Percentiles rank a stretch among this genome's conserved stretches.
These are phyloP conservation scores for Oryza meridionalis DNA, from an alignment of 176 grass and related monocot species.

Conservation along the genomic window DNA sequence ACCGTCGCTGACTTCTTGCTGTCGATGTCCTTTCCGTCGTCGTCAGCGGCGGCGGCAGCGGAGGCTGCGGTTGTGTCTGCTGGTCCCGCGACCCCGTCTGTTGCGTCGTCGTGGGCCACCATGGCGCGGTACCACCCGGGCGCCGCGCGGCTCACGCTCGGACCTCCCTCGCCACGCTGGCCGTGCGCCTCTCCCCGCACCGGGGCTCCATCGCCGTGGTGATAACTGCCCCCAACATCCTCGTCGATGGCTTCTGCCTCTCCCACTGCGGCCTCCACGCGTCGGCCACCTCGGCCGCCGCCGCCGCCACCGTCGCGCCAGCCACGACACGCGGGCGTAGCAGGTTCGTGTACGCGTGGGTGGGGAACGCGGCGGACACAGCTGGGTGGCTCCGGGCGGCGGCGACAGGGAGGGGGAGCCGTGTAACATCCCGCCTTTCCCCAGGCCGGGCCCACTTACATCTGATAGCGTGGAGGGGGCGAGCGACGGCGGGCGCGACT, in stretches of 20 bases:
- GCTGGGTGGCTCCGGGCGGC: too few relatives aligned
- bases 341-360: slow-evolving; percentile 64
- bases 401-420: too few relatives aligned
- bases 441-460: too few relatives aligned
- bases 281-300: slow-evolving; percentile 30
- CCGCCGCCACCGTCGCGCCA: not conserved
- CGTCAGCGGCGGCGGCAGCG: too few relatives aligned
- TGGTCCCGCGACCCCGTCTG: slow-evolving; percentile 35
- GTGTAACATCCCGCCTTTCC: too few relatives aligned
- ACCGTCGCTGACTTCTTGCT: slow-evolving; percentile 67
- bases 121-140: slow-evolving; percentile 63
- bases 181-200: slow-evolving; percentile 54
- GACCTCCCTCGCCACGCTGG: slow-evolving; percentile 43
- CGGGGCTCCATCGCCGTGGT: slow-evolving; percentile 57
- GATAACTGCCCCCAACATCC: slow-evolving; percentile 52
- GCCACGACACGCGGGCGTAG: slow-evolving; percentile 25
- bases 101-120: slow-evolving; percentile 66
- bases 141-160: slow-evolving; percentile 54
- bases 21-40: slow-evolving; percentile 60
- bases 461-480: too few relatives aligned
- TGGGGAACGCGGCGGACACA: slow-evolving; percentile 55
- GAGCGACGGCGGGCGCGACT: too few relatives aligned
- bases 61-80: not conserved
- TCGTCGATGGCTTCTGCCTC: slow-evolving; percentile 75
- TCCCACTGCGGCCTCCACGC: slow-evolving; percentile 75